Percentiles rank a stretch among this genome's conserved stretches.
These are phyloP conservation scores for Alternaria sp. DNA, from an alignment of 2,329 filamentous ascomycete species.

Conservation along the genomic window DNA sequence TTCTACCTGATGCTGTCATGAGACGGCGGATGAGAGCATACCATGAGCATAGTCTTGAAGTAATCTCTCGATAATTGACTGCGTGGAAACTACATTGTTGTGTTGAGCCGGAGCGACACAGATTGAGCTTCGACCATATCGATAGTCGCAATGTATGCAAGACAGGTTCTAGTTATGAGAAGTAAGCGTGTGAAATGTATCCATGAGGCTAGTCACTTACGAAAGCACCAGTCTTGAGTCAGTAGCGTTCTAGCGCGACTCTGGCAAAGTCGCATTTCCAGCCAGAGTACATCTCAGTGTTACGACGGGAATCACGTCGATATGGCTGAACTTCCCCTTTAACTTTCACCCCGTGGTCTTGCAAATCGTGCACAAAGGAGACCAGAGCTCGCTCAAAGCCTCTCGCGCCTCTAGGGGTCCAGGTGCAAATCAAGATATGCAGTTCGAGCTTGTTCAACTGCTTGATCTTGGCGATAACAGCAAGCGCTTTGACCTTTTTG, in stretches of 20 bases:
- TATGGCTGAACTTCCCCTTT: background rate
- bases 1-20: too few relatives aligned
- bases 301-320: background rate
- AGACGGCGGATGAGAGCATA: too few relatives aligned
- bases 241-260: background rate
- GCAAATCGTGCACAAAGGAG: background rate
- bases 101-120: too few relatives aligned
- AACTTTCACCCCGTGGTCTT: background rate
- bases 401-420: background rate
- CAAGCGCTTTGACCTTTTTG: background rate
- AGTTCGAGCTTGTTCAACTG: background rate
- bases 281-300: background rate
- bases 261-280: background rate
- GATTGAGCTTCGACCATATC: too few relatives aligned
- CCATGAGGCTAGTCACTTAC: background rate
- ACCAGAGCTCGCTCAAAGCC: background rate
- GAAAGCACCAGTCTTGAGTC: background rate
- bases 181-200: accelerated
- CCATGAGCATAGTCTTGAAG: too few relatives aligned
- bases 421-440: background rate
- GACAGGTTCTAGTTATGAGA: too few relatives aligned
- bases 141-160: too few relatives aligned
- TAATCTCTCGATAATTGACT: too few relatives aligned
- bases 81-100: too few relatives aligned
- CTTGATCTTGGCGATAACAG: background rate